Percentiles rank a stretch among this genome's conserved stretches.
phyloP scores from a whole-genome alignment of 2,329 filamentous ascomycete genomes.

The Talaromyces marneffei region DNA sequence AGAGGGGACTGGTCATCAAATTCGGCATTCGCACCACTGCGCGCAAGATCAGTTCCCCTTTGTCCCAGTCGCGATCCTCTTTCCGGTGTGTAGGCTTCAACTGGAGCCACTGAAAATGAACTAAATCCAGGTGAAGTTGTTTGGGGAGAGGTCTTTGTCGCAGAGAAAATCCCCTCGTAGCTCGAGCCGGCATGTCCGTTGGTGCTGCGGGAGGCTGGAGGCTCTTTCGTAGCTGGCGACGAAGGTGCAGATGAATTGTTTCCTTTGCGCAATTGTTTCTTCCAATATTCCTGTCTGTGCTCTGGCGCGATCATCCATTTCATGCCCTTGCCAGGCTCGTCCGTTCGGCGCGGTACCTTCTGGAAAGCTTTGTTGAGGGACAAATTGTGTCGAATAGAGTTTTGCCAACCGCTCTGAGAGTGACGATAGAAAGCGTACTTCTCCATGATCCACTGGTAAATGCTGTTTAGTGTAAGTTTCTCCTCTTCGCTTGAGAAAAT shows the following conservation, averaged over 20 bases:
- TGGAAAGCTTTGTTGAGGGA: constrained; percentile 92
- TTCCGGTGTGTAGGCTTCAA: constrained; percentile 45
- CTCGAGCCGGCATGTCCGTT: constrained; percentile 26
- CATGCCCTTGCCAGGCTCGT: constrained; percentile 97
- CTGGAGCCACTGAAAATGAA: constrained; percentile 37
- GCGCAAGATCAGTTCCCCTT: constrained; percentile 26
- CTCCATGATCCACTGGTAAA: constrained; percentile 87
- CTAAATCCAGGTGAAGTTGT: constrained; percentile 37
- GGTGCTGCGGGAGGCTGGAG: constrained; percentile 29
- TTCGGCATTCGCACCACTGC: constrained; percentile 29
- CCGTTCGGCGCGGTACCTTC: constrained; percentile 84
- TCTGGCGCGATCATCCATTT: constrained; percentile 94
- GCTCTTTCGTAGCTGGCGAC: constrained; percentile 42
- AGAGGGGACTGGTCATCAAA: constrained; percentile 41
- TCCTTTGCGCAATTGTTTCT: constrained; percentile 51
- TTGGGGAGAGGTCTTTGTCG: constrained; percentile 32
- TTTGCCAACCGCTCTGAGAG: constrained; percentile 89
- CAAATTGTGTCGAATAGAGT: constrained; percentile 93
- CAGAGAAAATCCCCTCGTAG: constrained; percentile 37
- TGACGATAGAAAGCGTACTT: constrained; percentile 91
- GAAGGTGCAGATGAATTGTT: constrained; percentile 43
- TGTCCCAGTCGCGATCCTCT: constrained; percentile 37
- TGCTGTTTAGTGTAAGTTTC: constrained; percentile 83
- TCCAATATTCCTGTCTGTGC: constrained; percentile 78
- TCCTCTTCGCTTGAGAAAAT: constrained; percentile 82